Conservation (phyloP, 2,329 filamentous ascomycete genomes). For the Xylariaceae sp. region DNA sequence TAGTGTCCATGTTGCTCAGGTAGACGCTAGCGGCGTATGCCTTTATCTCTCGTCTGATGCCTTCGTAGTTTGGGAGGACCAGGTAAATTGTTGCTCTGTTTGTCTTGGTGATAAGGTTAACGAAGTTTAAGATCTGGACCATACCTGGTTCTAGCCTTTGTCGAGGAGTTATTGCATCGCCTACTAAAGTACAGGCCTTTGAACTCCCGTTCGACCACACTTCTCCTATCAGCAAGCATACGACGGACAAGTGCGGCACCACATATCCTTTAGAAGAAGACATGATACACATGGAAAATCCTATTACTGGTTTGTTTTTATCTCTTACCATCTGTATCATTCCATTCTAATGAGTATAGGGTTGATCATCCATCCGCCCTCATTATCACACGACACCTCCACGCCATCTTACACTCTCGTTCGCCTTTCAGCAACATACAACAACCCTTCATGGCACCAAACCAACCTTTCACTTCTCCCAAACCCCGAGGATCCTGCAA, state of each 20-base stretch:
- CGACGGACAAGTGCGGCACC: slow-evolving; percentile 53
- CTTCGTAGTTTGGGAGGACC: slow-evolving; percentile 63
- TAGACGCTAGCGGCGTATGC: slow-evolving; percentile 57
- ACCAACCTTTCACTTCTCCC: slow-evolving; percentile 50
- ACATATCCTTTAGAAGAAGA: slow-evolving; percentile 48
- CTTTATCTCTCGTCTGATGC: slow-evolving; percentile 58
- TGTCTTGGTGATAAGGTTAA: not conserved
- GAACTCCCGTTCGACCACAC: slow-evolving; percentile 52
- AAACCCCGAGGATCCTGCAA: slow-evolving; percentile 19
- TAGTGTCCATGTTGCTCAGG: slow-evolving; percentile 47
- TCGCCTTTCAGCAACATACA: slow-evolving; percentile 59
- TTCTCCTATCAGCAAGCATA: slow-evolving; percentile 44
- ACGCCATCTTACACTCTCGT: slow-evolving; percentile 59
- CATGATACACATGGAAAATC: slow-evolving; percentile 47
- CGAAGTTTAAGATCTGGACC: slow-evolving; percentile 51
- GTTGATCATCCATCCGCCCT: slow-evolving; percentile 54
- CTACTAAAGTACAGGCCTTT: slow-evolving; percentile 57
- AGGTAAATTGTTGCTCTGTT: slow-evolving; percentile 44
- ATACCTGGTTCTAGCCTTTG: slow-evolving; percentile 48
- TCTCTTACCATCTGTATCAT: not conserved
- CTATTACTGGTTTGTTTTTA: slow-evolving; percentile 51
- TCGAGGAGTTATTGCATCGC: slow-evolving; percentile 62
- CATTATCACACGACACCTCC: slow-evolving; percentile 38
- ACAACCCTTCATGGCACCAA: slow-evolving; percentile 61
- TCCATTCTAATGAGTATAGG: slow-evolving; percentile 44